A percentile compares a stretch with the other conserved stretches of the same genome.
Conservation (phyloP, 164 flowering plant genomes). For the Saururus chinensis region DNA sequence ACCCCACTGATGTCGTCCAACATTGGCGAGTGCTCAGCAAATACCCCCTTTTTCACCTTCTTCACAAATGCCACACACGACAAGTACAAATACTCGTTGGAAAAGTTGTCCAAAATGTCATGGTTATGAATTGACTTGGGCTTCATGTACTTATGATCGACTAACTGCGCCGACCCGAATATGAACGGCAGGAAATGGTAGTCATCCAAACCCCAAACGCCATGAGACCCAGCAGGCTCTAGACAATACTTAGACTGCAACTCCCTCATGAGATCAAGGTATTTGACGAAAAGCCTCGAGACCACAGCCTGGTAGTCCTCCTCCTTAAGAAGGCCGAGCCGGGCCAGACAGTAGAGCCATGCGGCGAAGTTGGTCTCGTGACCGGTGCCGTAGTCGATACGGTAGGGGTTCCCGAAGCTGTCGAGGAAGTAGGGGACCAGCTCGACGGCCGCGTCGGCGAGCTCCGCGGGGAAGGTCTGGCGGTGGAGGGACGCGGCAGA, state of each 20-base stretch:
- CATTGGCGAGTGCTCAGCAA: slow-evolving; percentile 92
- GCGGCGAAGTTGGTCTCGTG: slow-evolving; percentile 32
- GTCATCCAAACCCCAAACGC: slow-evolving; percentile 97
- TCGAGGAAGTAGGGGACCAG: slow-evolving; percentile 22
- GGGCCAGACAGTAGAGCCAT: slow-evolving; percentile 27
- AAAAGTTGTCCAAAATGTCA: slow-evolving; percentile 78
- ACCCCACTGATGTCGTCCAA: slow-evolving; percentile 93
- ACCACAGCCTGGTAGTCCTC: slow-evolving; percentile 57
- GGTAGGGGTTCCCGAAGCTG: slow-evolving; percentile 22
- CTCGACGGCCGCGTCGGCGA: slow-evolving; percentile 12
- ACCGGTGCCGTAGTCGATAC: slow-evolving; percentile 36
- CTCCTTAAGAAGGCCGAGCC: slow-evolving; percentile 36
- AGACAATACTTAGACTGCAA: slow-evolving; percentile 55
- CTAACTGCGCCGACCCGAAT: slow-evolving; percentile 91
- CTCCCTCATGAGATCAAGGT: slow-evolving; percentile 78
- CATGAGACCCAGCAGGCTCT: slow-evolving; percentile 98
- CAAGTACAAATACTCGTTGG: slow-evolving; percentile 68
- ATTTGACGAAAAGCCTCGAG: slow-evolving; percentile 62
- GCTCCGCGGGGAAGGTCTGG: slow-evolving; percentile 12
- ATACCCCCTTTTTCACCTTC: slow-evolving; percentile 38
- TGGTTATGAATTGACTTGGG: slow-evolving; percentile 92
- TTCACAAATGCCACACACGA: slow-evolving; percentile 13
- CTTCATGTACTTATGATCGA: slow-evolving; percentile 96
- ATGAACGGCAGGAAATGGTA: slow-evolving; percentile 90
- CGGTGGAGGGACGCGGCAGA: slow-evolving; percentile 13